Conservation (phyloP, 169 alveolate genomes). For the Eimeria praecox region DNA sequence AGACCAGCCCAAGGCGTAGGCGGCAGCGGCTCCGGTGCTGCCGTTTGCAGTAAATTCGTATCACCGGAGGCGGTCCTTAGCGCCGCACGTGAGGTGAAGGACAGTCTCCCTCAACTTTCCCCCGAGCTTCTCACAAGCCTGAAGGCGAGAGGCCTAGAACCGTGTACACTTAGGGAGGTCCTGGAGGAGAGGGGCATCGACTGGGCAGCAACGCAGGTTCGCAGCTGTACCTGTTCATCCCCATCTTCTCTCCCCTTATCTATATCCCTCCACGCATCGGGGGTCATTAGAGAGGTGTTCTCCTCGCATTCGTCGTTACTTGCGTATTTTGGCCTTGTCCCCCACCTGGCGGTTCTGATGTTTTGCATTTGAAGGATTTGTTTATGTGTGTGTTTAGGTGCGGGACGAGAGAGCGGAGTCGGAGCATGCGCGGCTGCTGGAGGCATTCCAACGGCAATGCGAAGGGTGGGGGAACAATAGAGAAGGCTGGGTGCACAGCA, state of each 20-base stretch:
- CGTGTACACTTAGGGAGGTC: conserved; percentile 86
- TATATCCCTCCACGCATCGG: not conserved
- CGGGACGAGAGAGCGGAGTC: conserved; percentile 83
- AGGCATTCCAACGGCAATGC: conserved; percentile 86
- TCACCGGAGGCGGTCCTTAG: conserved; percentile 54
- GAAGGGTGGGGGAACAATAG: conserved; percentile 85
- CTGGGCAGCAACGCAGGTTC: conserved; percentile 86
- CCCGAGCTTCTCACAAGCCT: conserved; percentile 48
- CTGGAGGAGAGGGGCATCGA: conserved; percentile 82
- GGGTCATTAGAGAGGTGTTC: not conserved
- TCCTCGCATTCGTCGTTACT: not conserved
- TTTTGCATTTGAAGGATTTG: not conserved
- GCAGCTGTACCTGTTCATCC: not conserved
- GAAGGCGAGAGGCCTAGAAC: conserved; percentile 73
- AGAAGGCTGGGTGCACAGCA: conserved; percentile 87
- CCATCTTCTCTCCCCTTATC: not conserved
- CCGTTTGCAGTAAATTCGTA: conserved; percentile 19
- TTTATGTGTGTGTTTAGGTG: conserved; percentile 74
- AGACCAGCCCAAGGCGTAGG: conserved; percentile 1
- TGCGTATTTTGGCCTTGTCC: not conserved
- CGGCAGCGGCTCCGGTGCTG: not conserved
- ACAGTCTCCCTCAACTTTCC: conserved; percentile 58
- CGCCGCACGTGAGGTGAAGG: conserved; percentile 48
- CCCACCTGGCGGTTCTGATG: not conserved
- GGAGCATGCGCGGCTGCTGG: conserved; percentile 81